Base-by-base conservation (phyloP, 2,329 filamentous ascomycete species). In the Penicillium sp. region DNA sequence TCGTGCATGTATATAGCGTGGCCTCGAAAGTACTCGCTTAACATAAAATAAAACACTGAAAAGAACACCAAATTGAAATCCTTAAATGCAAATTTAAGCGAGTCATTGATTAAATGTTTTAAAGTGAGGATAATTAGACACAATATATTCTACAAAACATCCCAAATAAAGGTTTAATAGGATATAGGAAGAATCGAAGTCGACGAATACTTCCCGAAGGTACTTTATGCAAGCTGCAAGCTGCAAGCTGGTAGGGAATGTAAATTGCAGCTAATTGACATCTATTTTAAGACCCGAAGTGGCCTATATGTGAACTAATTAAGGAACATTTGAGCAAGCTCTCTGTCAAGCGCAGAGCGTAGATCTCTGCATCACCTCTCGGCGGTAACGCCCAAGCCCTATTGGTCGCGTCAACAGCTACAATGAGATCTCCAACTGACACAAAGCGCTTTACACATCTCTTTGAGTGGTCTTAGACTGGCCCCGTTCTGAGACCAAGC, bases 251-350 rank as follows among this genome's bases (percentile, higher is more conserved):
- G 16, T 6, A 11, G 6, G 33, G 23, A 29, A 23, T 5, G 9
- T 9, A 40, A 58, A 63, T 51, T 44, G 33, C 21, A 40, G 52
- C 48, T 64, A 64, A 64, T 64, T 64, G 31, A 49, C 46, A 50
- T 59, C 63, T 65, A 65, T 64, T 65, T 61, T 54, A 43, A 54
- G 60, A 39, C 19, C 33, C 16, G 43, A 39, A 53, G 36, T 2
- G n/a, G 48, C 9, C 16, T 16, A 34, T 49, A 46, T 49, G 50
- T 33, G 19, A 53, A 54, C 63, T 64, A 66, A 64, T 65, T 66
- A 61, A 55, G 61, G 59, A 58, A 56, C 53, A 41, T 43, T 43
- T 8, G 41, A 27, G 29, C 16, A 11, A 16, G 2, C 27, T 43
- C 48, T 27, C 31, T 58, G 50, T 58, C 49, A 57, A 53, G 39